Evolutionary conservation across 2,329 filamentous ascomycete genomes (phyloP).

Genomic region (Phaeosphaeriaceae sp.): DNA sequence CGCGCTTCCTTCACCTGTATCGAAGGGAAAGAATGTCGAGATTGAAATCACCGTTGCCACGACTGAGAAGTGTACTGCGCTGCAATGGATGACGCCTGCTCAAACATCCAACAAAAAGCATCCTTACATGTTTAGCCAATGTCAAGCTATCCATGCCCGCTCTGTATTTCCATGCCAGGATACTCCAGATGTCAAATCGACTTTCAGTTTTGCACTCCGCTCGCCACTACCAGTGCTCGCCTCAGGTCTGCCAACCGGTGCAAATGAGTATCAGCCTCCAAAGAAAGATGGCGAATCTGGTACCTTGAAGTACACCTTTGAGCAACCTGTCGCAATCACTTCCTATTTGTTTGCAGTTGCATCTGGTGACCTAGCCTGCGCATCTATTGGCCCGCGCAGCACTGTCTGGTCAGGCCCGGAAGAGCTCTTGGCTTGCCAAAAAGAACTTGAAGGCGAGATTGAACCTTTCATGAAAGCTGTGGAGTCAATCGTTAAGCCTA

Average conservation of each 20-base stretch:
- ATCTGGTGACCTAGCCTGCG: constrained; percentile 79
- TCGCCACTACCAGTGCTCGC: constrained; percentile 90
- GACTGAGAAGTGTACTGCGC: constrained; percentile 84
- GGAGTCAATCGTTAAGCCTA: constrained; percentile 77
- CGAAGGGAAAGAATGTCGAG: constrained; percentile 55
- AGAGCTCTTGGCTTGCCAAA: constrained; percentile 81
- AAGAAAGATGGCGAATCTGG: constrained; percentile 60
- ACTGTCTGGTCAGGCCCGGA: constrained; percentile 87
- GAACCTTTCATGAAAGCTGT: constrained; percentile 90
- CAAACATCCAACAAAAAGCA: constrained; percentile 96
- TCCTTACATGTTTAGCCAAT: constrained; percentile 98
- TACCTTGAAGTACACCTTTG: constrained; percentile 77
- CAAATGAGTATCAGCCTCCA: constrained; percentile 56
- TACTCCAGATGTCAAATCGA: constrained; percentile 96
- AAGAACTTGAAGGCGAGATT: constrained; percentile 90
- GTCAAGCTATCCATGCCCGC: constrained; percentile 93
- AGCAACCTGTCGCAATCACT: constrained; percentile 91
- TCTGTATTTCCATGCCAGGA: constrained; percentile 97
- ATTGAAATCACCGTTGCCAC: constrained; percentile 68
- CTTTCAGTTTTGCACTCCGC: constrained; percentile 84
- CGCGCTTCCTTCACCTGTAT: constrained; percentile 54
- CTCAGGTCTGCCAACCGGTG: constrained; percentile 72
- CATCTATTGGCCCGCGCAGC: constrained; percentile 85
- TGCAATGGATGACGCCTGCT: constrained; percentile 93
- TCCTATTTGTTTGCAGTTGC: constrained; percentile 95